Base-by-base conservation (phyloP, 805 yeast species). In the Ogataea sp. region DNA sequence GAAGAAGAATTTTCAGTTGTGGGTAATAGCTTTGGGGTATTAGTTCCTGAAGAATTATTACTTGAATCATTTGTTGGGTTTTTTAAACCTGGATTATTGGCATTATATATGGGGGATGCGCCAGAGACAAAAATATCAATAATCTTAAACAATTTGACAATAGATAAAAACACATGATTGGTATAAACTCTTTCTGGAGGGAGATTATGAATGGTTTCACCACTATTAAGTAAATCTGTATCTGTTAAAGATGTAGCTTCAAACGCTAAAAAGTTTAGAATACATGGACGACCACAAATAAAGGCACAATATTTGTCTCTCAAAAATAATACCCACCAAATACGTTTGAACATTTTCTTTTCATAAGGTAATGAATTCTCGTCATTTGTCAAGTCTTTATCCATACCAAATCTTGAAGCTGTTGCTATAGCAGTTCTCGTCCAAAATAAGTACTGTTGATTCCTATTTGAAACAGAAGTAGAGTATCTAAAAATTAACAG, bases 391-490 rank as follows among this genome's bases (percentile, higher is more conserved):
- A 41, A 45, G 33, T 49, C 74, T 46, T 84, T 67, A 55, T 85
- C 90, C 48, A 85, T 65, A 1, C 95, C 94, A 50, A 77, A 71
- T 13, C 85, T 83, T 52, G 81, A 87, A 2, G 89, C 89, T 38
- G 80, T 64, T 8, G 79, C 71, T 26, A 82, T 65, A 1, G 87
- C 89, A 4, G 78, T 73, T 36, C 83, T 68, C 5, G 81, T 74
- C 94, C 94, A 85, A 55, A 80, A 82, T 52, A 71, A 81, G 5
- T 80, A 75, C 53, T 82, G 83, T 38, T 80, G 77, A 20, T 20
- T 27, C 4, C 17, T 6, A 20, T 20, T 35, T 14, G 25, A 15
- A 20, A 14, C 11, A 35, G 7, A 4, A 7, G 25, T 10, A 8
- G 18, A 11, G 8, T 81, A 78, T 41, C 25, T 20, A 13, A 80